Base-by-base conservation (phyloP, 768 basidiomycete species). In the Mrakia blollopis region DNA sequence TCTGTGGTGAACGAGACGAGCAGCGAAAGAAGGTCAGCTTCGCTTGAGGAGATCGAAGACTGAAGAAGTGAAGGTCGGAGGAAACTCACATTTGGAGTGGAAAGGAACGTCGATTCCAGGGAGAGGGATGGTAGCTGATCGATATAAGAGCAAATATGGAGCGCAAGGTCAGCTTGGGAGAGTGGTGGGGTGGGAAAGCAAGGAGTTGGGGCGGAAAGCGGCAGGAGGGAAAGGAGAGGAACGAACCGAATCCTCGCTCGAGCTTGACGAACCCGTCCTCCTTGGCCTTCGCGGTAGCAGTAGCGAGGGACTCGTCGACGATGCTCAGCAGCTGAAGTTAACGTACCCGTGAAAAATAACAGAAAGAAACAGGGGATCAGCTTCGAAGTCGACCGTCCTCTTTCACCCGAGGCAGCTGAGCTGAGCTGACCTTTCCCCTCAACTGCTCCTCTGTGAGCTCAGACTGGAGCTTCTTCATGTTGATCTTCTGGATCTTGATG, bases 31-130 rank as follows among this genome's bases (percentile, higher is more conserved):
- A 47, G 25, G 57, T 57, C 25, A 69, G 35, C 35, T 28, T 21
- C 14, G 50, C 57, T 35, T 13, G 70, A 18, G 28, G 70, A 23
- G 44, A 35, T 72, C 71, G 25, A 39, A n/a, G 39, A 18, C n/a
- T 41, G 7, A 25, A 67, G 16, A 25, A 25, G 37, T n/a, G n/a
- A n/a, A 21, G 16, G 35, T 35, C 7, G 8, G 14, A 67, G 3
- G 28, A 44, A 9, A 41, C 71, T 72, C 50, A 72, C 71, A 99
- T 78, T 95, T 91, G 5, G 97, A 98, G 84, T 99, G 97, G 92
- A 99, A 99, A 6, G 97, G 97, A 1, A 99, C 97, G 81, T 98
- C 97, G 80, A 99, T 98, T 78, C 96, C 96, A 54, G 95, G 93
- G 54, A 81, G 80, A 35, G 80, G 81, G 61, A 81, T 81, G 32